A percentile compares a stretch with the other conserved stretches of the same genome.
Evolutionary conservation across 768 basidiomycete genomes (phyloP).

Genomic region (Lyophyllum decastes): DNA sequence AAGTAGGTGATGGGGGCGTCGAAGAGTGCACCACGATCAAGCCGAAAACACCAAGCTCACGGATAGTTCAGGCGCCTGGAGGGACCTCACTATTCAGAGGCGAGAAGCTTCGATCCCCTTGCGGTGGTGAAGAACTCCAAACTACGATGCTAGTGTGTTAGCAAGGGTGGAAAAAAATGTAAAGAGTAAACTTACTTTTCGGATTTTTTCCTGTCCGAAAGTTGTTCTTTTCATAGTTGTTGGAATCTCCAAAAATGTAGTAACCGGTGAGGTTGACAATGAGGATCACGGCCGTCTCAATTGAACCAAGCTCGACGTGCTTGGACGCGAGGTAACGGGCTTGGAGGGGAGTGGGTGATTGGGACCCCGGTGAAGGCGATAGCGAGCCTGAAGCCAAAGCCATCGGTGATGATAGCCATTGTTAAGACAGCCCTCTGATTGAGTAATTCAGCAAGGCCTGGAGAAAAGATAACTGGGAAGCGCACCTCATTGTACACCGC

Average conservation of each 20-base stretch:
- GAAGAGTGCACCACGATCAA: slow-evolving; percentile 36
- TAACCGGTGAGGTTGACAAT: slow-evolving; percentile 72
- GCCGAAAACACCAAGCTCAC: slow-evolving; percentile 36
- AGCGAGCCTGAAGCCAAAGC: slow-evolving; percentile 98
- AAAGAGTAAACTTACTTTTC: slow-evolving; percentile 63
- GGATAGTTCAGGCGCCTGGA: slow-evolving; percentile 93
- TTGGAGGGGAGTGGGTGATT: slow-evolving; percentile 90
- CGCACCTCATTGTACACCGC: slow-evolving; percentile 86
- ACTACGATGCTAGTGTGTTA: slow-evolving; percentile 3
- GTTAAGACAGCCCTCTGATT: slow-evolving; percentile 82
- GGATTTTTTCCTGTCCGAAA: slow-evolving; percentile 94
- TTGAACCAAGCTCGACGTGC: slow-evolving; percentile 73
- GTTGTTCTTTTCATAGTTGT: slow-evolving; percentile 95
- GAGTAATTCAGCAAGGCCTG: not conserved
- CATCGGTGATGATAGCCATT: slow-evolving; percentile 98
- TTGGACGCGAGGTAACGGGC: slow-evolving; percentile 92
- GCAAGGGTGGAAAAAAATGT: not conserved
- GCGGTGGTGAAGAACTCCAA: slow-evolving; percentile 47
- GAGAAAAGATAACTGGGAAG: not conserved
- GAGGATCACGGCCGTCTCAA: slow-evolving; percentile 58
- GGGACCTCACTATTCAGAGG: slow-evolving; percentile 96
- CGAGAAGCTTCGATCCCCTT: slow-evolving; percentile 87
- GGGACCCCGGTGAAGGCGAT: slow-evolving; percentile 94
- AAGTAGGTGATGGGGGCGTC: slow-evolving; percentile 94
- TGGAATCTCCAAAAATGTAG: slow-evolving; percentile 87